Percentiles rank a stretch among this genome's conserved stretches.
Evolutionary conservation across 148 eudicot genomes (phyloP).

Genomic region (Rheum nobile): DNA sequence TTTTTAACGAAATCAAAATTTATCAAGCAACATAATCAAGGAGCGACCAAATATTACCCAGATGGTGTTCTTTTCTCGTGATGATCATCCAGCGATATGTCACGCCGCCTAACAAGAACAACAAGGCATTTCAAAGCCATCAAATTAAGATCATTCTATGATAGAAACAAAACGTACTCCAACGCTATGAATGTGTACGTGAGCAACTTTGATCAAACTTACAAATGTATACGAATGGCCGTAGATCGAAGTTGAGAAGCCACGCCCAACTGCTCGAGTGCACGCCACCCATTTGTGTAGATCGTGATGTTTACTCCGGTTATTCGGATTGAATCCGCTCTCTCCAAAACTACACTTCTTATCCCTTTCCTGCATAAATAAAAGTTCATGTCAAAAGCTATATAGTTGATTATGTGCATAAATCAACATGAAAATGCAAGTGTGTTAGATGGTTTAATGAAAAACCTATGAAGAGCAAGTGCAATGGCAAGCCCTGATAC

Average conservation of each 20-base stretch:
- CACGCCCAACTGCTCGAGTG: constrained; percentile 22
- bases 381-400: neutral
- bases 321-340: constrained; percentile 13
- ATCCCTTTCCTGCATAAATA: constrained; percentile 20
- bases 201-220: neutral
- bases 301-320: constrained; percentile 20
- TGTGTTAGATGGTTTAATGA: neutral
- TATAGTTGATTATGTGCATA: neutral
- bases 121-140: neutral
- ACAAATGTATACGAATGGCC: constrained; percentile 21
- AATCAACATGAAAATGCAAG: neutral
- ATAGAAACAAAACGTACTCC: neutral
- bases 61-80: neutral
- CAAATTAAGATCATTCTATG: neutral
- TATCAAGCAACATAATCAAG: too few species aligned
- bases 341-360: constrained; percentile 23
- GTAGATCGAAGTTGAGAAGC: constrained; percentile 16
- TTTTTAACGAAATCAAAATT: too few species aligned
- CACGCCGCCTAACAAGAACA: neutral
- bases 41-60: neutral
- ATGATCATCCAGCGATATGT: neutral
- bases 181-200: neutral
- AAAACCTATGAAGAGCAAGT: constrained; percentile 32
- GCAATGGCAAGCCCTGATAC: constrained; percentile 41
- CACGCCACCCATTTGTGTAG: constrained; percentile 25